Evolutionary conservation across 2,329 filamentous ascomycete species (phyloP), one percentile per base, ranked within the genome.

Genomic region (Neocucurbitaria cava): DNA sequence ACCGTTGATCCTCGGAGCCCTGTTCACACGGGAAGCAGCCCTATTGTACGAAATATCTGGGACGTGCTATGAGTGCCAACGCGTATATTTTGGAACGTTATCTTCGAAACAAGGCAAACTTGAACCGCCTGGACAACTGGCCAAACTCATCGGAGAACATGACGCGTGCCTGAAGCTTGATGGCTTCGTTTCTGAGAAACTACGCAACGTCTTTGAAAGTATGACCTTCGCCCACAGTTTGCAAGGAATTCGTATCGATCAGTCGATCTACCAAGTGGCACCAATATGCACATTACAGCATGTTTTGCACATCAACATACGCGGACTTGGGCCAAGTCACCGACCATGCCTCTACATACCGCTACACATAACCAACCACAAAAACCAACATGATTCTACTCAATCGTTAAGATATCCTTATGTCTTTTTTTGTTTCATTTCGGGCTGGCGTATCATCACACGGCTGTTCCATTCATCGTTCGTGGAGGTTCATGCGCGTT

Each of bases 31-130:
- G 89, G 90, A 35, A 88, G 89, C 71, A 87, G 86, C 53, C 89
- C 90, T 3, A 92, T 94, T 56, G 86, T 87, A 46, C 82, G 90
- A 52, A 92, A 88, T 54, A 94, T 94, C 66, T 88, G 91, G 71
- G 89, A 92, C 68, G 80, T 92, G 46, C 79, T 93, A 75, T 92
- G 82, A 83, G 58, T 21, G 13, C 44, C 51, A 36, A 40, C 18
- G 35, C 49, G 20, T 17, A 21, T 38, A 43, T 15, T n/a, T 33
- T n/a, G 36, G 15, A 24, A 52, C 30, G 13, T 20, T 24, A 15
- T 23, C 20, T 6, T n/a, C 11, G 10, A 26, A 23, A 23, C n/a
- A 1, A 44, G n/a, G n/a, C n/a, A n/a, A n/a, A n/a, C n/a, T n/a
- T n/a, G n/a, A n/a, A n/a, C n/a, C n/a, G n/a, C n/a, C n/a, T n/a